Base-by-base conservation (phyloP, 148 eudicot genomes). In the Fagopyrum homotropicum region DNA sequence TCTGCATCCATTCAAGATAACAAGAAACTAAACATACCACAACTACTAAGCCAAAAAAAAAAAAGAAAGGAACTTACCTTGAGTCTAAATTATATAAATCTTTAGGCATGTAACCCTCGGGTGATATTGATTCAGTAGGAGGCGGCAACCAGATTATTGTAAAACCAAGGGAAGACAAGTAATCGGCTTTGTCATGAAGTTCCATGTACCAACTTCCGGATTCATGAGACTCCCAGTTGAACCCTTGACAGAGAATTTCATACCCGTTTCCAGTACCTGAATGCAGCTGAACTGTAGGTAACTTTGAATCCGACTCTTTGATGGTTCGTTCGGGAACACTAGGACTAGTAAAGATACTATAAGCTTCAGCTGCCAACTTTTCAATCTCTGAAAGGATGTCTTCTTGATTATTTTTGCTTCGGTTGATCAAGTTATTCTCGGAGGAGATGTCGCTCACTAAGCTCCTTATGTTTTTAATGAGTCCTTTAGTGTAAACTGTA, bases 81-180 rank as follows among this genome's bases (percentile, higher is more conserved):
- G 98, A 96, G 63, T 96, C 90, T 43, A 96, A 85, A 81, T 96
- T 87, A 75, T 96, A 96, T 72, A 96, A 86, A 85, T 96, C 99
- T 80, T 73, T 87, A 4, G 99, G 99, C 99, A 96, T 92, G 87
- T 92, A 92, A 77, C 99, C 99, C 85, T 96, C 99, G 26, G 98
- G 98, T 51, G 99, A 89, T 48, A 96, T 90, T 54, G 98, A 92
- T 43, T 92, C 99, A 49, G 98, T 96, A 12, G 99, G 99, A 6
- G 99, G 99, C 44, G 98, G 99, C 80, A 96, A 84, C 99, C 99
- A 96, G 78, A 92, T 77, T 54, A 88, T 85, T 6, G 94, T 96
- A 76, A 96, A 92, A 76, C 98, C 98, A 72, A 90, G 90, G 40
- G 91, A 84, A 6, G 99, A 79, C 75, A 96, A 73, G 57, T 90